Conservation (phyloP, 169 alveolate species). For the Plasmodium falciparum region DNA sequence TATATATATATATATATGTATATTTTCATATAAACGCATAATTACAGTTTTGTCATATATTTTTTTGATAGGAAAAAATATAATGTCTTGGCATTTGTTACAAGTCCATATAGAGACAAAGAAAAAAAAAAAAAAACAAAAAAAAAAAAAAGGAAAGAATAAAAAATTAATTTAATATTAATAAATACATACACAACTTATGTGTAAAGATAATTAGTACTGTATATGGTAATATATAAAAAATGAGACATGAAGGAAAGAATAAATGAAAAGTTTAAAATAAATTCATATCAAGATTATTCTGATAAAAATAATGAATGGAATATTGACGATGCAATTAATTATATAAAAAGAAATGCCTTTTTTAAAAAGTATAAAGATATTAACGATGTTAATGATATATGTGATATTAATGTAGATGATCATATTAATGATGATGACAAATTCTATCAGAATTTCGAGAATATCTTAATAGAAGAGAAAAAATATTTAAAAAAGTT, state of each 20-base stretch:
- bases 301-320: slow-evolving; percentile 15
- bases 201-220: no score
- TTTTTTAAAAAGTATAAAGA: slow-evolving; percentile 24
- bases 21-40: no score
- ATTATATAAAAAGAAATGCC: slow-evolving; percentile 14
- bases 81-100: no score
- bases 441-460: not conserved
- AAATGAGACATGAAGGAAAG: slow-evolving; percentile 29
- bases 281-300: slow-evolving; percentile 54
- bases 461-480: not conserved
- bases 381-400: not conserved
- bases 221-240: no score
- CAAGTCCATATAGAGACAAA: no score
- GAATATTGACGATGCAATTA: slow-evolving; percentile 39
- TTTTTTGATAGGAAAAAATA: no score
- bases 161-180: not conserved
- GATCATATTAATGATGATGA: not conserved
- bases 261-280: slow-evolving; percentile 37
- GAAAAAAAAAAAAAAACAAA: not conserved
- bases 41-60: no score
- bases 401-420: not conserved
- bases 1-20: no score
- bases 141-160: not conserved
- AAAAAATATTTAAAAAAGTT: slow-evolving; percentile 1
- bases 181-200: not conserved